A percentile compares a stretch with the other conserved stretches of the same genome.
Conservation (phyloP, 2,329 filamentous ascomycete genomes). For the Talaromyces sp. region DNA sequence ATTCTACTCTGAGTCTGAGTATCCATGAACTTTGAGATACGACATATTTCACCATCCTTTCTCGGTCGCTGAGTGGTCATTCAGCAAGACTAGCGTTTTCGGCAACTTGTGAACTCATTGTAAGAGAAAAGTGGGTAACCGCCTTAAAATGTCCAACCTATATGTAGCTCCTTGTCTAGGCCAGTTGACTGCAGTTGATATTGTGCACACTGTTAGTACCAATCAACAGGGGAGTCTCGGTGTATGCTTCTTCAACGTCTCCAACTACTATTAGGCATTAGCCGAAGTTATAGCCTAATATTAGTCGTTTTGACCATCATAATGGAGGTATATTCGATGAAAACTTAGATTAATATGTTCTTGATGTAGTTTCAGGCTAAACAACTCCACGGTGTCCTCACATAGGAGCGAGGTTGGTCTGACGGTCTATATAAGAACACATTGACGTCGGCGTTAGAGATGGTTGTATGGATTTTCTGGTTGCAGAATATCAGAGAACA, state of each 20-base stretch:
- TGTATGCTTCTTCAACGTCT: neutral
- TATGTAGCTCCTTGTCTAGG: neutral
- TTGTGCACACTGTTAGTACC: neutral
- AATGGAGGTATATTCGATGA: neutral
- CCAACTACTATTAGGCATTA: neutral
- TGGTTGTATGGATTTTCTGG: neutral
- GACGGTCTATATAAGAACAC: neutral
- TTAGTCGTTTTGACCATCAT: neutral
- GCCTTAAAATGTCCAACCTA: neutral
- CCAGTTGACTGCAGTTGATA: neutral
- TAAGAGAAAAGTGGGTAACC: neutral
- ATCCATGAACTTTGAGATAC: neutral
- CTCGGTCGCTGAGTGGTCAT: neutral
- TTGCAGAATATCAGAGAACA: neutral
- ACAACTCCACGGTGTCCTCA: neutral
- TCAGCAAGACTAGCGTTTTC: neutral
- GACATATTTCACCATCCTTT: neutral
- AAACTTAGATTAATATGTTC: neutral
- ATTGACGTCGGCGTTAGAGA: neutral
- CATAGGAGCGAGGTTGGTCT: too few species aligned
- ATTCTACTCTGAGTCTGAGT: neutral
- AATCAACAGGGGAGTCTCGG: constrained; percentile 12
- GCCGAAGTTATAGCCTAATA: neutral
- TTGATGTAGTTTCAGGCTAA: constrained; percentile 6
- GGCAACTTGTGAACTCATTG: neutral